phyloP scores from a whole-genome alignment of 176 grass and related monocot genomes.

The Juncus effusus region DNA sequence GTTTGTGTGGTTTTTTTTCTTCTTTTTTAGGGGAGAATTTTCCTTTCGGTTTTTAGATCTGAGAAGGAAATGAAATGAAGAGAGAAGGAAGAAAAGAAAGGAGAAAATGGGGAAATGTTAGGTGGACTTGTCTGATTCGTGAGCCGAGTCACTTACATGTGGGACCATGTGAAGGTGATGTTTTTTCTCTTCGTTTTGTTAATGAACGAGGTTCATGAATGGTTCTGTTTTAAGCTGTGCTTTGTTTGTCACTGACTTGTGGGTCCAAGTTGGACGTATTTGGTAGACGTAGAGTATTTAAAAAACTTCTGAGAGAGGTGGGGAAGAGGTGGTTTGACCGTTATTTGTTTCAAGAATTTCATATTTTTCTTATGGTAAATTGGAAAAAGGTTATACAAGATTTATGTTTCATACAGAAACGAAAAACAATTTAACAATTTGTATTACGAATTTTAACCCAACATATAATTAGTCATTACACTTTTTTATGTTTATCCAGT shows the following conservation, averaged over 20 bases:
- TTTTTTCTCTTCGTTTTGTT: too few species aligned
- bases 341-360: neutral
- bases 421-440: too few species aligned
- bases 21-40: too few species aligned
- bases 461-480: too few species aligned
- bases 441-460: too few species aligned
- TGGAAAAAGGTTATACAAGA: too few species aligned
- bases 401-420: too few species aligned
- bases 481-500: too few species aligned
- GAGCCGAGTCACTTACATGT: neutral
- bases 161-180: neutral
- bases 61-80: constrained; percentile 19
- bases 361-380: too few species aligned
- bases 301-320: neutral
- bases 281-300: neutral
- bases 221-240: neutral
- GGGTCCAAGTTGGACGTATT: too few species aligned
- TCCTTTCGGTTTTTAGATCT: constrained; percentile 20
- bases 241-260: neutral
- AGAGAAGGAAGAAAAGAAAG: neutral
- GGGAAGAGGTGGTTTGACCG: constrained; percentile 1
- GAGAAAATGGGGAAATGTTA: constrained; percentile 10
- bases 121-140: neutral
- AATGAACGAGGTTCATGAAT: neutral
- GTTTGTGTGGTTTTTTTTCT: constrained; percentile 7